Evolutionary conservation across 2,329 filamentous ascomycete species (phyloP).

Genomic region (Penicillium sp.): DNA sequence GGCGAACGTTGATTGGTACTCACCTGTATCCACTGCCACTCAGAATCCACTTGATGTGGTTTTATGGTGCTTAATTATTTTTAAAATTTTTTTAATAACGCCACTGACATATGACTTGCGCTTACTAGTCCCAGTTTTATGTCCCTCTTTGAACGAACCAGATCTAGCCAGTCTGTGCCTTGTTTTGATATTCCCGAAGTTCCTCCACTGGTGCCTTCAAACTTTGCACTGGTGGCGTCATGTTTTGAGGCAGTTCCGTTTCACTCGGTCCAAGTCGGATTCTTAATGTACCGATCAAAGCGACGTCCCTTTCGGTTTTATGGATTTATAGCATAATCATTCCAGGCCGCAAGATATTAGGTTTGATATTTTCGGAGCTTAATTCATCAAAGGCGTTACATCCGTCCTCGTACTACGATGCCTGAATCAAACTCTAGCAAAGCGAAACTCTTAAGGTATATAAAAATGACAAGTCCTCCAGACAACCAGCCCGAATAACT

Average conservation of each 20-base stretch:
- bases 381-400: not conserved
- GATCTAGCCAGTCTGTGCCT: not conserved
- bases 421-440: not conserved
- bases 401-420: too few species aligned
- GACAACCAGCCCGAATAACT: not conserved
- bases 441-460: not conserved
- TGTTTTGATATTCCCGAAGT: not conserved
- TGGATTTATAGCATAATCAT: not conserved
- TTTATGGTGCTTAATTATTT: not conserved
- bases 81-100: not conserved
- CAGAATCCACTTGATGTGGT: not conserved
- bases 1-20: not conserved
- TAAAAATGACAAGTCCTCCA: not conserved
- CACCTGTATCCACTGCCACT: not conserved
- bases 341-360: not conserved
- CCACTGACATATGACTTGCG: not conserved
- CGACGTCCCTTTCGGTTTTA: not conserved
- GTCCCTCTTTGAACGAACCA: not conserved
- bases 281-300: not conserved
- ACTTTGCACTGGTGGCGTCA: not conserved
- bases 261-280: not conserved
- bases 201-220: not conserved
- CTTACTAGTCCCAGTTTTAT: not conserved
- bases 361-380: not conserved
- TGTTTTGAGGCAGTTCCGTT: not conserved